Conservation (phyloP, 345 rosid species). For the Salix dunnii region DNA sequence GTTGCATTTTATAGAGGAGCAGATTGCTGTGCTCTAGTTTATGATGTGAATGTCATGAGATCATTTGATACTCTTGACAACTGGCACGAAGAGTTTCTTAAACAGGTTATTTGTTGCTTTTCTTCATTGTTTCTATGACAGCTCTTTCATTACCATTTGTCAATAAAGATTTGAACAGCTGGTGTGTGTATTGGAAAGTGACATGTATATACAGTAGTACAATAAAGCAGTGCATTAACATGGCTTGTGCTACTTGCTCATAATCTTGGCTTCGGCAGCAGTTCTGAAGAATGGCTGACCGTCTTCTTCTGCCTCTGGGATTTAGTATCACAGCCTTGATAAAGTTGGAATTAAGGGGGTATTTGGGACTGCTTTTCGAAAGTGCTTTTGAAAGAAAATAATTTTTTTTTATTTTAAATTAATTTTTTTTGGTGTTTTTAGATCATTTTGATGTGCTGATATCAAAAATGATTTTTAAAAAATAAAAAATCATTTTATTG, state of each 20-base stretch:
- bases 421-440: too few relatives aligned
- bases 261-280: neutral
- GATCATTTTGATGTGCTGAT: too few relatives aligned
- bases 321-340: neutral
- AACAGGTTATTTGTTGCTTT: slow-evolving; percentile 53
- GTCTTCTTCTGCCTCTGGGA: neutral
- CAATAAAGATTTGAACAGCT: neutral
- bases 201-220: neutral
- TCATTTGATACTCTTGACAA: slow-evolving; percentile 90
- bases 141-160: neutral
- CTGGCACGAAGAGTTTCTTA: slow-evolving; percentile 98
- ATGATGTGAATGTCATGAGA: slow-evolving; percentile 83
- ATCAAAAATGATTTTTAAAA: too few relatives aligned
- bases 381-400: too few relatives aligned
- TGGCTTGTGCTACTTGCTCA: neutral
- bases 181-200: neutral
- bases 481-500: too few relatives aligned
- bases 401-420: too few relatives aligned
- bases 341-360: neutral
- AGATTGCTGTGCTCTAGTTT: slow-evolving; percentile 88
- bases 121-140: neutral
- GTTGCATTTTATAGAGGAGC: slow-evolving; percentile 98
- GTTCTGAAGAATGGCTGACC: neutral
- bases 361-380: too few relatives aligned
- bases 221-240: neutral